Percentiles rank a stretch among this genome's conserved stretches.
phyloP scores from a whole-genome alignment of 345 rosid genomes.

The Noccaea caerulescens region DNA sequence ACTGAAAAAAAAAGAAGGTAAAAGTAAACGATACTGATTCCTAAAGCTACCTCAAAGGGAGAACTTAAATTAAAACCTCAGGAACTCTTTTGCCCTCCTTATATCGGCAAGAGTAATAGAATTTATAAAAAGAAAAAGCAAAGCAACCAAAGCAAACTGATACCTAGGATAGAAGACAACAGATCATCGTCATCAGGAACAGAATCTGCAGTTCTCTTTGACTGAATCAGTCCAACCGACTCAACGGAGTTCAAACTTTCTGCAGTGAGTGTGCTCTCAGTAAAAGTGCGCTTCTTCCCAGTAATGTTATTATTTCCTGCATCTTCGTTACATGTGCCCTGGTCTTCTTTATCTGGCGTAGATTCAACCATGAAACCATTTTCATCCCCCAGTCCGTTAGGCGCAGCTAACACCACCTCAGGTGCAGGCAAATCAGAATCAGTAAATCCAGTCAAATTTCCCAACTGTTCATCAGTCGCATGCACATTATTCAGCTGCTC shows the following conservation, averaged over 20 bases:
- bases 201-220: slow-evolving; percentile 64
- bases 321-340: slow-evolving; percentile 48
- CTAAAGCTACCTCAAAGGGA: slow-evolving; percentile 5
- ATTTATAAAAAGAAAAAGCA: slow-evolving; percentile 8
- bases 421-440: slow-evolving; percentile 67
- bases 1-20: slow-evolving; percentile 48
- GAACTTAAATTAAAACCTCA: slow-evolving; percentile 13
- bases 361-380: slow-evolving; percentile 56
- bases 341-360: slow-evolving; percentile 64
- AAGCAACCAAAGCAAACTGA: slow-evolving; percentile 4
- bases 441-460: slow-evolving; percentile 42
- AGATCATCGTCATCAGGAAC: slow-evolving; percentile 96
- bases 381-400: slow-evolving; percentile 54
- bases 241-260: slow-evolving; percentile 70
- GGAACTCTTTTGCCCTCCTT: slow-evolving; percentile 6
- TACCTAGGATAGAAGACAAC: slow-evolving; percentile 97
- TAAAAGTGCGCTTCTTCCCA: slow-evolving; percentile 74
- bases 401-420: slow-evolving; percentile 73
- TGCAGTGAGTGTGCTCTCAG: slow-evolving; percentile 71
- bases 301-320: slow-evolving; percentile 52
- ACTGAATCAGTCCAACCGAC: slow-evolving; percentile 62
- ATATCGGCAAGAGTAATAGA: slow-evolving; percentile 20
- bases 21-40: slow-evolving; percentile 16
- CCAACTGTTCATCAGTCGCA: slow-evolving; percentile 48
- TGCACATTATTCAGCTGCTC: slow-evolving; percentile 46